Conservation (phyloP, 345 rosid species). For the Isatis tinctoria region DNA sequence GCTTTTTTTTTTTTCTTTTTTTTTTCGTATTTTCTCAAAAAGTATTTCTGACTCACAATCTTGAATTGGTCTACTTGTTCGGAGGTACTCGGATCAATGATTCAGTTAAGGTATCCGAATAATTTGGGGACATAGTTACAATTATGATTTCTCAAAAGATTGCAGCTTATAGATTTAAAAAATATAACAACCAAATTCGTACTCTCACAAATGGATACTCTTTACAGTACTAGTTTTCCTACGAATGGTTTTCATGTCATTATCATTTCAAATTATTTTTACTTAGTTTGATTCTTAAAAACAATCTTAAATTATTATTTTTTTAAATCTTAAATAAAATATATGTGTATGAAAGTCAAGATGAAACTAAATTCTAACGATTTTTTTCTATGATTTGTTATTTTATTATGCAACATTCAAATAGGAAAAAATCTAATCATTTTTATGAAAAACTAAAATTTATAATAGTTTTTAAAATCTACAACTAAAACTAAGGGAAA, state of each 20-base stretch:
- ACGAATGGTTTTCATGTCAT: not conserved
- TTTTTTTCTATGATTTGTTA: too few relatives aligned
- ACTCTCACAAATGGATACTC: not conserved
- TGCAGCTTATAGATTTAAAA: not conserved
- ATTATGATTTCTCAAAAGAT: not conserved
- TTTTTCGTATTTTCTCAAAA: not conserved
- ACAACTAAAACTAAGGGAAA: too few relatives aligned
- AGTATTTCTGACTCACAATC: not conserved
- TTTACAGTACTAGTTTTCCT: not conserved
- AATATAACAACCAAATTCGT: not conserved
- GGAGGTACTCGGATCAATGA: not conserved
- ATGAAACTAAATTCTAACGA: not conserved
- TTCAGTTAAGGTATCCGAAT: not conserved
- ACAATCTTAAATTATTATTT: not conserved
- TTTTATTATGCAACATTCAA: not conserved
- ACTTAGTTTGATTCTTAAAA: not conserved
- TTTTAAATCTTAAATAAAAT: too few relatives aligned
- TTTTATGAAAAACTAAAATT: too few relatives aligned
- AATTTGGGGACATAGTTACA: not conserved
- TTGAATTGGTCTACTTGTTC: not conserved
- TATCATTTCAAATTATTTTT: not conserved
- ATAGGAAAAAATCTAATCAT: too few relatives aligned
- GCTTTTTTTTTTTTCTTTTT: not conserved
- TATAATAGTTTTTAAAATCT: too few relatives aligned
- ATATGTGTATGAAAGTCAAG: not conserved